phyloP scores from a whole-genome alignment of 495 filamentous ascomycete species.

The Hypoxylon intermedium region DNA sequence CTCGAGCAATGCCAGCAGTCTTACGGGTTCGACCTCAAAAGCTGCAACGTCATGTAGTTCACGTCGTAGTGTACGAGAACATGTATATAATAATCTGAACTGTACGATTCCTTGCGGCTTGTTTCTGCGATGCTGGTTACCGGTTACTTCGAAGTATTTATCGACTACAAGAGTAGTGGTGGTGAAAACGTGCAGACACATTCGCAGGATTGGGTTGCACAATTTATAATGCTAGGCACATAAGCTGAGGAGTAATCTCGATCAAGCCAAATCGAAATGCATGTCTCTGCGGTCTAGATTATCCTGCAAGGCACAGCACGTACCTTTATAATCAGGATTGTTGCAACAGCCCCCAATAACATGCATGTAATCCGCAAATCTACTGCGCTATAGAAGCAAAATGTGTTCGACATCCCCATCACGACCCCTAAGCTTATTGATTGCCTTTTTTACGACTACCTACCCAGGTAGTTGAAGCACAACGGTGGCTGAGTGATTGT shows the following conservation, averaged over 20 bases:
- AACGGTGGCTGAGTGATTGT: slow-evolving; percentile 8
- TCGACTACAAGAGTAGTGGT: neutral
- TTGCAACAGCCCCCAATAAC: slow-evolving; percentile 19
- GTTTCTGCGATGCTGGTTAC: neutral
- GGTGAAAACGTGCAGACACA: neutral
- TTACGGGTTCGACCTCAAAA: slow-evolving; percentile 42
- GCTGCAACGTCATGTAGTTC: slow-evolving; percentile 53
- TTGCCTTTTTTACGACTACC: too few relatives aligned
- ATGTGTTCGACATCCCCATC: neutral
- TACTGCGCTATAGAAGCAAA: neutral
- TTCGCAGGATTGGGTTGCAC: slow-evolving; percentile 19
- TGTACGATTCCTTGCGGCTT: neutral
- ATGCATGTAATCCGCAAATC: neutral
- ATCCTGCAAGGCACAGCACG: slow-evolving; percentile 30
- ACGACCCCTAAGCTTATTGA: neutral
- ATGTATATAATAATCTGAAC: slow-evolving; percentile 4
- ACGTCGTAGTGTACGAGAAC: neutral
- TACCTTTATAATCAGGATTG: neutral
- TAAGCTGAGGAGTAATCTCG: slow-evolving; percentile 23
- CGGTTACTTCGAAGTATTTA: neutral
- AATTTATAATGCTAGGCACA: slow-evolving; percentile 15
- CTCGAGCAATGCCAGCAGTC: slow-evolving; percentile 55
- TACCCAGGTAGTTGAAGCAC: neutral
- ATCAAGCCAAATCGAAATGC: slow-evolving; percentile 22
- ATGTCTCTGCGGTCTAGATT: slow-evolving; percentile 17